phyloP scores from a whole-genome alignment of 2,329 filamentous ascomycete genomes.

The Apiospora phragmitis region DNA sequence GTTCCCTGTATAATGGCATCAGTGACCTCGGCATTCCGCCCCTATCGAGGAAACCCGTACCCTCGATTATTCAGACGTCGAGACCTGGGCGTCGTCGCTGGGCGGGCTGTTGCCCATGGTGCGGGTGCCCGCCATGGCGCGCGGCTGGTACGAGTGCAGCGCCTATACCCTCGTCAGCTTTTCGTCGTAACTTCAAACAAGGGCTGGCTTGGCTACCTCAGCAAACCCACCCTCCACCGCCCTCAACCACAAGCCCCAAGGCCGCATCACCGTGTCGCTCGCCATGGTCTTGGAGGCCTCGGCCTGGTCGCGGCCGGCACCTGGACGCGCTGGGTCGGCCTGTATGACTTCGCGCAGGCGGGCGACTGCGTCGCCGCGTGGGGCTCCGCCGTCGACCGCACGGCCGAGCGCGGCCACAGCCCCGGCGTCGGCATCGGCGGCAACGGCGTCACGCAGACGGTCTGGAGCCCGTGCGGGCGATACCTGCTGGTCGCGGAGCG shows the following conservation, averaged over 20 bases:
- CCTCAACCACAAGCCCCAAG: not conserved
- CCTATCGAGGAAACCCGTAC: too few relatives aligned
- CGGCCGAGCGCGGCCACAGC: not conserved
- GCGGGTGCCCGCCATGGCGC: slow-evolving; percentile 25
- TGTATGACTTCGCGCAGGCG: slow-evolving; percentile 61
- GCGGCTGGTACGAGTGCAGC: slow-evolving; percentile 17
- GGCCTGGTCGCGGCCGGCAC: slow-evolving; percentile 60
- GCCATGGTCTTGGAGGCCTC: slow-evolving; percentile 20
- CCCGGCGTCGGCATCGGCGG: slow-evolving; percentile 47
- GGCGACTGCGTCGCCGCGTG: slow-evolving; percentile 59
- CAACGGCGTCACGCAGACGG: slow-evolving; percentile 60
- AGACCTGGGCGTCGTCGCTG: slow-evolving; percentile 24
- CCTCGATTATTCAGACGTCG: too few relatives aligned
- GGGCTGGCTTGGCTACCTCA: too few relatives aligned
- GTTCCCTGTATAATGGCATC: slow-evolving; percentile 23
- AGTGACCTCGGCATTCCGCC: slow-evolving; percentile 14
- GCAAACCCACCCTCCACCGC: too few relatives aligned
- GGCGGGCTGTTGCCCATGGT: slow-evolving; percentile 28
- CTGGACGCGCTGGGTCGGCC: slow-evolving; percentile 61
- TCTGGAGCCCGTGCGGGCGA: slow-evolving; percentile 64
- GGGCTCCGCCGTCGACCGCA: slow-evolving; percentile 48
- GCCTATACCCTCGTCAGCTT: too few relatives aligned
- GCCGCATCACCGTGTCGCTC: not conserved
- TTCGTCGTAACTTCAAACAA: too few relatives aligned
- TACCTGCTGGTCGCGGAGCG: slow-evolving; percentile 64